Conservation (phyloP, 1,139 yeast genomes). For the Candida smagusa region DNA sequence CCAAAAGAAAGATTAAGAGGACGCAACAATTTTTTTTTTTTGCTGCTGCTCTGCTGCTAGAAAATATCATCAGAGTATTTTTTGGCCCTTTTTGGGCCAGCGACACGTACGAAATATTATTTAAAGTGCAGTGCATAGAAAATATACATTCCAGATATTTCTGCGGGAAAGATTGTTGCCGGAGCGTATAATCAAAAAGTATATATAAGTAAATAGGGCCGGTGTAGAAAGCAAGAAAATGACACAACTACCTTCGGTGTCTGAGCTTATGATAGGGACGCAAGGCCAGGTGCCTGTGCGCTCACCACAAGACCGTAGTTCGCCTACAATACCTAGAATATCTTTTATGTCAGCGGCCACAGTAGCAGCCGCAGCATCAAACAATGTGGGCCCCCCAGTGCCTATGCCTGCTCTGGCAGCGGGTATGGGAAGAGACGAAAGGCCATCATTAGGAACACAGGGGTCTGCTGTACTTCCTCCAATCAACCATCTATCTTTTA, state of each 20-base stretch:
- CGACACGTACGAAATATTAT: not conserved
- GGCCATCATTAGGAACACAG: not conserved
- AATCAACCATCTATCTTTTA: not conserved
- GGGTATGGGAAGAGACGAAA: too few relatives aligned
- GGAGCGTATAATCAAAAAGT: slow-evolving; percentile 1
- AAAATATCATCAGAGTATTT: not conserved
- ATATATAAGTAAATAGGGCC: slow-evolving; percentile 3
- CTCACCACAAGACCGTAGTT: slow-evolving; percentile 5
- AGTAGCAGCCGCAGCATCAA: not conserved
- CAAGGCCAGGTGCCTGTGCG: slow-evolving; percentile 4
- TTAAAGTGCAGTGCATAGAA: not conserved
- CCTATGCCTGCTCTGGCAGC: too few relatives aligned
- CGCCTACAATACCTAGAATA: slow-evolving; percentile 4
- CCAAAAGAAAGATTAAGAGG: not conserved
- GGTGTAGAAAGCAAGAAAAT: slow-evolving; percentile 11
- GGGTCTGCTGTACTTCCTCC: not conserved
- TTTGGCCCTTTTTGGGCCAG: not conserved
- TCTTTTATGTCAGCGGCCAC: not conserved
- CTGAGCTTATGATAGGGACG: slow-evolving; percentile 28
- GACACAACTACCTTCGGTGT: slow-evolving; percentile 38
- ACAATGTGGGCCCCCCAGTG: not conserved
- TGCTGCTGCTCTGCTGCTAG: not conserved
- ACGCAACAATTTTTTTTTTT: too few relatives aligned
- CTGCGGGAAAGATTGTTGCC: not conserved
- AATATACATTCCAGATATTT: not conserved